Evolutionary conservation across 164 flowering plant genomes (phyloP).

Genomic region (Tetracentron sinense): DNA sequence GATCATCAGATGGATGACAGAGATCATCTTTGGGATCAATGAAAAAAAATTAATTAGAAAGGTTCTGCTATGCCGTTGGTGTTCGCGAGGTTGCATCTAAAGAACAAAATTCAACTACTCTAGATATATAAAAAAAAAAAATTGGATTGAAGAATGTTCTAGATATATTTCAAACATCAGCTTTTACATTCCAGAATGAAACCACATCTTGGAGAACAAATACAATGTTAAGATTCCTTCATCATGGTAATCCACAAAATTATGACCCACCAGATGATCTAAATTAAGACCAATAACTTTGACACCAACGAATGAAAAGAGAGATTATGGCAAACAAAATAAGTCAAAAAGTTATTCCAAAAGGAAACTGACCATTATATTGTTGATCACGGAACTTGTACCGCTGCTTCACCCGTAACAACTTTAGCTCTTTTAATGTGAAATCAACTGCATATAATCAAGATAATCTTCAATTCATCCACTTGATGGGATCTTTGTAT

Average conservation of each 20-base stretch:
- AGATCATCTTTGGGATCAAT: no score
- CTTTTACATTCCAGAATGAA: neutral
- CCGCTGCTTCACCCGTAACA: conserved; percentile 52
- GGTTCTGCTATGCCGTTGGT: no score
- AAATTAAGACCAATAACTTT: no score
- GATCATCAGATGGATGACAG: no score
- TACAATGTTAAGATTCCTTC: neutral
- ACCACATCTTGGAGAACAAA: neutral
- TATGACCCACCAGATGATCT: neutral
- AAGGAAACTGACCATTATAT: conserved; percentile 50
- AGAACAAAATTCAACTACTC: neutral
- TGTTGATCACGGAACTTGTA: conserved; percentile 64
- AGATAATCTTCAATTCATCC: neutral
- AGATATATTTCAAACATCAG: neutral
- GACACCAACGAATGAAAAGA: neutral
- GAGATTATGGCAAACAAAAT: neutral
- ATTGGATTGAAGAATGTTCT: neutral
- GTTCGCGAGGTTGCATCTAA: no score
- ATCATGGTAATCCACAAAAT: neutral
- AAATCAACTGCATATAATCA: conserved; percentile 55
- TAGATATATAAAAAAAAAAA: neutral
- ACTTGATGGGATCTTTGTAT: neutral
- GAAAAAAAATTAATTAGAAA: no score
- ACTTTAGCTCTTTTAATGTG: conserved; percentile 54
- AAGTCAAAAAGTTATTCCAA: neutral